Conservation (phyloP, 2,329 filamentous ascomycete species). For the Alternaria ventricosa region DNA sequence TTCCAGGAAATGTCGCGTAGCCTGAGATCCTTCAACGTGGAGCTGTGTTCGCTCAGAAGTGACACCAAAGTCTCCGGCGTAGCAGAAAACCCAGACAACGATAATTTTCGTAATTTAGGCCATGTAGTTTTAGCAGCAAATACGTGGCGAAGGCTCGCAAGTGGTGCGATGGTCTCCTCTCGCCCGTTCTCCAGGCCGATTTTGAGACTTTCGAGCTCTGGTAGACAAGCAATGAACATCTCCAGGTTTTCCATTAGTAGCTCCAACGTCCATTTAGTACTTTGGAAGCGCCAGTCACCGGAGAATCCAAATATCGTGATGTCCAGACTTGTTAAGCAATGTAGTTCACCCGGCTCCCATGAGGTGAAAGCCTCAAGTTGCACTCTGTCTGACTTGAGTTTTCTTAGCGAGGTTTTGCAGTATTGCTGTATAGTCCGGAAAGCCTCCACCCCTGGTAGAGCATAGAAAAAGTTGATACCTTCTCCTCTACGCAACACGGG, state of each 20-base stretch:
- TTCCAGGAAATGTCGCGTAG: constrained; percentile 3
- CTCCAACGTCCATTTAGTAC: not conserved
- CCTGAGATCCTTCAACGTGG: constrained; percentile 16
- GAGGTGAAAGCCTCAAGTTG: not conserved
- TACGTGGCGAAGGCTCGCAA: not conserved
- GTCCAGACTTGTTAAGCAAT: constrained; percentile 2
- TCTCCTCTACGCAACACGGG: constrained; percentile 2
- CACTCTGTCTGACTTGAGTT: constrained; percentile 3
- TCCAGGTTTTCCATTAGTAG: not conserved
- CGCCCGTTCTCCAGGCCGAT: not conserved
- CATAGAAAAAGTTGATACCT: not conserved
- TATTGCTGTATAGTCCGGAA: not conserved
- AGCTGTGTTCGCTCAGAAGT: constrained; percentile 9
- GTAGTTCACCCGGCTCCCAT: not conserved
- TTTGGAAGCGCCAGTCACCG: not conserved
- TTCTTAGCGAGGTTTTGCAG: not conserved
- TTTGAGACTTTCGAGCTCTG: constrained; percentile 9
- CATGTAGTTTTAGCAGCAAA: not conserved
- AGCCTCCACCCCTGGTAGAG: not conserved
- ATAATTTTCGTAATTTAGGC: constrained; percentile 13
- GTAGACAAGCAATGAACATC: not conserved
- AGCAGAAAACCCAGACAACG: constrained; percentile 8
- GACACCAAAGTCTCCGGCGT: constrained; percentile 1
- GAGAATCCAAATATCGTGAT: not conserved
- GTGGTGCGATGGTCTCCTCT: too few relatives aligned